Evolutionary conservation across 2,329 filamentous ascomycete species (phyloP).

Genomic region (Leptosphaerulina australis): DNA sequence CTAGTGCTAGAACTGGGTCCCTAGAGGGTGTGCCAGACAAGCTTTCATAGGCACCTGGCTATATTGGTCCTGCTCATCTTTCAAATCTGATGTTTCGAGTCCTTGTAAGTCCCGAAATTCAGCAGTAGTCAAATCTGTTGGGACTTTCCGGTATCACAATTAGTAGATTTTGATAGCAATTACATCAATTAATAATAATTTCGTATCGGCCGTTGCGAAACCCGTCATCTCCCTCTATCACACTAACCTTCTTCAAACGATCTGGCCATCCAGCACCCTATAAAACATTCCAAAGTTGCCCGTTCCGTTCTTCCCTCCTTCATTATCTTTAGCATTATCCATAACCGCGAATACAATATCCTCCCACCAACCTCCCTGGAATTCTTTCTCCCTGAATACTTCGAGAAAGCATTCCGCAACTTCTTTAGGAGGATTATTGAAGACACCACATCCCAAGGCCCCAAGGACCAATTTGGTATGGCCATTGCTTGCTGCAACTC

Average conservation of each 20-base stretch:
- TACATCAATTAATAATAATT: no score
- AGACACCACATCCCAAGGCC: conserved; percentile 72
- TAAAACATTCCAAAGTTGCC: conserved; percentile 60
- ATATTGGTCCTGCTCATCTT: no score
- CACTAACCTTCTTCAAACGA: conserved; percentile 23
- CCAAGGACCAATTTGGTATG: conserved; percentile 69
- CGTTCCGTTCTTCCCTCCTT: conserved; percentile 44
- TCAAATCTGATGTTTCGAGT: no score
- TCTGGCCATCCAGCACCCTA: conserved; percentile 32
- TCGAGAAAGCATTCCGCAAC: conserved; percentile 68
- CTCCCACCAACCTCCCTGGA: conserved; percentile 68
- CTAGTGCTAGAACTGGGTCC: no score
- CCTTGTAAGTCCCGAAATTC: no score
- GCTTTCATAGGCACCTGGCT: no score
- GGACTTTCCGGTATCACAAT: no score
- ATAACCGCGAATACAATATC: conserved; percentile 69
- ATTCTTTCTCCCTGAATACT: conserved; percentile 66
- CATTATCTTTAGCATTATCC: conserved; percentile 42
- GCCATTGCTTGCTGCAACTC: conserved; percentile 62
- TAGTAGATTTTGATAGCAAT: no score
- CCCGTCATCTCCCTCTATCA: no score
- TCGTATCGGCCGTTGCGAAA: no score
- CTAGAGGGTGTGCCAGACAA: no score
- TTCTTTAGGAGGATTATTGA: conserved; percentile 65
- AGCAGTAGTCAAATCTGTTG: no score